Base-by-base conservation (phyloP, 2,329 filamentous ascomycete species). In the Neurospora crassa region DNA sequence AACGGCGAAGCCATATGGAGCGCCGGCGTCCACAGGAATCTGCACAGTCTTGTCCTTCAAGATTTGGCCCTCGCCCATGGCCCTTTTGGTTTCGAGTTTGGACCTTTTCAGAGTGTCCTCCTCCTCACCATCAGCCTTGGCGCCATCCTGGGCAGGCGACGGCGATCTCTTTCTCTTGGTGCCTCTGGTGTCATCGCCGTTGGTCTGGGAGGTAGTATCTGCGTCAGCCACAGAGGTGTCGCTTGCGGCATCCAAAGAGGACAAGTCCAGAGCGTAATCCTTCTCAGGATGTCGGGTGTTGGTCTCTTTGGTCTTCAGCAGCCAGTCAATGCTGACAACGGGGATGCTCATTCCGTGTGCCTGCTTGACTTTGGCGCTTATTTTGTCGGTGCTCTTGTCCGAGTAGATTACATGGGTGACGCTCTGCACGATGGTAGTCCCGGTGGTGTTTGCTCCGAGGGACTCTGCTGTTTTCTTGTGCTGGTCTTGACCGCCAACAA, bases 271-370 rank as follows among this genome's bases (percentile, higher is more conserved):
- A 3, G 69, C 18, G 67, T 74, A 75, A 14, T 74, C 34, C 5
- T 76, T 73, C 75, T 83, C 83, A 2, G 76, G 69, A 69, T 84
- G 76, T 41, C 80, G 82, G 12, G 80, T 77, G 67, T 81, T 81
- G 18, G 80, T 78, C 16, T 80, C 73, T 45, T 86, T 80, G 29
- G 84, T 89, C n/a, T 89, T 84, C 1, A 86, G 74, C n/a, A 90
- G 80, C 91, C 91, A 93, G 16, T 86, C 80, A 0, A 90, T 78
- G 11, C 80, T 83, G 37, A 93, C 84, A 67, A 92, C 83, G 2
- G 83, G 83, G 14, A 91, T 79, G 24, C 78, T 81, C 42, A 84
- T 81, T 14, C 81, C 75, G 11, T 81, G 78, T 5, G 84, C 86
- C 18, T 85, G 79, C 75, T 81, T 81, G 74, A 87, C 84, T 76